Evolutionary conservation across 2,329 filamentous ascomycete genomes (phyloP).

Genomic region (Emericellopsis cladophorae): DNA sequence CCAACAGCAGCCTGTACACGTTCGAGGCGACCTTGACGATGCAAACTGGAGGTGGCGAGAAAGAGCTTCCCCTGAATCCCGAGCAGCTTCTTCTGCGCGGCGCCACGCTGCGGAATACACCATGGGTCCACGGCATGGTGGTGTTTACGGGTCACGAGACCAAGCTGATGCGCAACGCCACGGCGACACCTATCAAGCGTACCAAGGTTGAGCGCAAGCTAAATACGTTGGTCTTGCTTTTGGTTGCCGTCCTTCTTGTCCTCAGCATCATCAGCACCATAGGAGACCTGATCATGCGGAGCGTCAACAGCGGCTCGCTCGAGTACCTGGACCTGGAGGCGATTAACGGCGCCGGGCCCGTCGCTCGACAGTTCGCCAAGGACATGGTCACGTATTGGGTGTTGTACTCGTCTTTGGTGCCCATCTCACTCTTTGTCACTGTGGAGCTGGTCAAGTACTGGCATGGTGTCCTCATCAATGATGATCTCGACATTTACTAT

Average conservation of each 20-base stretch:
- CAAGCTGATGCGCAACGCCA: conserved; percentile 97
- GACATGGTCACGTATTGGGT: conserved; percentile 99
- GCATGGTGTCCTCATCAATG: conserved; percentile 95
- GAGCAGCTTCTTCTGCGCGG: conserved; percentile 90
- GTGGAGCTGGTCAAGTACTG: conserved; percentile 97
- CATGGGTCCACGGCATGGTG: conserved; percentile 91
- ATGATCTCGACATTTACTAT: conserved; percentile 96
- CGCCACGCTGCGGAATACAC: conserved; percentile 88
- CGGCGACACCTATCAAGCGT: conserved; percentile 91
- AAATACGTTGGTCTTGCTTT: conserved; percentile 83
- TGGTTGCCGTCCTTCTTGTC: conserved; percentile 70
- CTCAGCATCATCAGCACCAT: conserved; percentile 85
- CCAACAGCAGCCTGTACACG: conserved; percentile 95
- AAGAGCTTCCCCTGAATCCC: conserved; percentile 77
- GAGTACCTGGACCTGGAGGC: conserved; percentile 58
- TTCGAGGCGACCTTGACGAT: conserved; percentile 95
- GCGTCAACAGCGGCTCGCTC: conserved; percentile 48
- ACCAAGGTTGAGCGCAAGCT: conserved; percentile 92
- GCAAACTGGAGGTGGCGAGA: conserved; percentile 81
- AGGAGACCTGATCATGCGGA: conserved; percentile 73
- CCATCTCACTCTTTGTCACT: conserved; percentile 95
- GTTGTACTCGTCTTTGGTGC: conserved; percentile 88
- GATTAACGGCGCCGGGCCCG: conserved; percentile 37
- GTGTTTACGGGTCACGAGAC: conserved; percentile 93
- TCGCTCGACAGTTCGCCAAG: conserved; percentile 74